Evolutionary conservation across 1,284 basidiomycete species (phyloP).

Genomic region (Naganishia sp.): DNA sequence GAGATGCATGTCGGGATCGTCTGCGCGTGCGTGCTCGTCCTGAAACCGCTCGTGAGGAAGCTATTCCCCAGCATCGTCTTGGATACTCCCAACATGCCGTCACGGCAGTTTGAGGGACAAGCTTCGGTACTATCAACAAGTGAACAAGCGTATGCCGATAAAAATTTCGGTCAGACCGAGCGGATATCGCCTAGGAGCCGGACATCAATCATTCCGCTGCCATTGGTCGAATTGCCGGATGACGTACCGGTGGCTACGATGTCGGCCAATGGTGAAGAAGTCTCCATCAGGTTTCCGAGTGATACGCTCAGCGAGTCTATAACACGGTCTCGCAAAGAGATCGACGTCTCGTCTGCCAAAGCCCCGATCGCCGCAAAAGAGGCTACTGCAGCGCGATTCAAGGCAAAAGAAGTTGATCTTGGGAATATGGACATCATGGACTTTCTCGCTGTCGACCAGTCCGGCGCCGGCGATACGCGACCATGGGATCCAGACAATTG

Average conservation of each 20-base stretch:
- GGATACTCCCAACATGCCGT: constrained; percentile 21
- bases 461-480: neutral
- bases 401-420: constrained; percentile 22
- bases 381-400: constrained; percentile 2
- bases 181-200: constrained; percentile 2
- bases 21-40: constrained; percentile 50
- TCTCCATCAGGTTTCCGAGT: neutral
- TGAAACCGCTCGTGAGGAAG: constrained; percentile 49
- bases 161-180: neutral
- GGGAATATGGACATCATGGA: constrained; percentile 32
- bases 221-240: neutral
- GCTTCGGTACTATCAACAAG: no score
- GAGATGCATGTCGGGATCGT: constrained; percentile 50
- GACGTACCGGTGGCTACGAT: no score
- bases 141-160: neutral
- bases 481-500: constrained; percentile 23
- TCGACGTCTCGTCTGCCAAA: neutral
- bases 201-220: neutral
- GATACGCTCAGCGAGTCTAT: neutral
- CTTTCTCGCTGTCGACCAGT: constrained; percentile 26
- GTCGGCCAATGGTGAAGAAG: neutral
- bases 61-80: constrained; percentile 6
- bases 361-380: neutral
- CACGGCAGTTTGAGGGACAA: constrained; percentile 15
- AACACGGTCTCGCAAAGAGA: neutral